Evolutionary conservation across 129 eudicot genomes (phyloP), one percentile per base, ranked within the genome.

Genomic region (Arctium minus): DNA sequence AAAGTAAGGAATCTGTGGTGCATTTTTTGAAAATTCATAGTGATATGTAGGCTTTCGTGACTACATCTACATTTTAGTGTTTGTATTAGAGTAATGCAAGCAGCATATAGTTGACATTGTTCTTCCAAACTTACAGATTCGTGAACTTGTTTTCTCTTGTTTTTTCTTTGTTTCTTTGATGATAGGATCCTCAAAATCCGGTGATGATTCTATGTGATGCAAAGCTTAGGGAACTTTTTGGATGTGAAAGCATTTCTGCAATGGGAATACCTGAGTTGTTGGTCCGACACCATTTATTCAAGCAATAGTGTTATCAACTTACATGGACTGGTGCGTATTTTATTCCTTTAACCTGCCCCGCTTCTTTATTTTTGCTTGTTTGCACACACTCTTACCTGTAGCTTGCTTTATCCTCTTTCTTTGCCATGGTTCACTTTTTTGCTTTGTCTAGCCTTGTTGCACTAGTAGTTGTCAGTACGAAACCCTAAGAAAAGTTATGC

Each of bases 201-300:
- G 86, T 88, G 85, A 85, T 88, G 77, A 88, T 92, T 39, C 8
- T 87, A 69, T 94, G 98, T 86, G 98, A 94, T 82, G 90, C 86
- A 81, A 94, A 94, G 84, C 89, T 94, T 38, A 89, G 84, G 87
- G 94, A 89, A 60, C 94, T 94, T 64, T 91, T 94, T 73, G 98
- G 97, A 42, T 90, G 95, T 44, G 95, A 90, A 70, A 89, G 88
- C 85, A 89, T 92, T 69, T 91, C 98, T 30, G 92, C 91, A 67
- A 76, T 92, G 87, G 94, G 89, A 78, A 90, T 94, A 75, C 90
- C 93, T 0, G 95, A 94, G 84, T 53, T 86, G 82, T 83, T 94
- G 86, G 90, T 90, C 65, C 91, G 87, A 40, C 82, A 92, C 42
- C 97, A 92, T 86, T 82, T 92, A 53, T 85, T 50, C 72, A 88